Percentiles rank a stretch among this genome's conserved stretches.
Evolutionary conservation across 1,139 yeast species (phyloP).

Genomic region (Candida sp.): DNA sequence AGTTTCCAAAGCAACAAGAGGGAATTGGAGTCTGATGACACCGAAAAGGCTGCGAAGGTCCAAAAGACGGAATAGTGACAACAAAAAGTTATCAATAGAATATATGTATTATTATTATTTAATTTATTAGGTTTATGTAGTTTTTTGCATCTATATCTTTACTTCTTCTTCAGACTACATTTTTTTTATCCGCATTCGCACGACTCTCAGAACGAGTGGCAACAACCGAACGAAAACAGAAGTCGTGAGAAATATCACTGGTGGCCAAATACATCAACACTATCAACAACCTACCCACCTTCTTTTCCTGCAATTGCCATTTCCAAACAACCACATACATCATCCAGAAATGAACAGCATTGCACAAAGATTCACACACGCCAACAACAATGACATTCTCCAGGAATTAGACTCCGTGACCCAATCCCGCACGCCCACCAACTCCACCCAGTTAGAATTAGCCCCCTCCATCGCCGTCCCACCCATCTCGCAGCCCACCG

Average conservation of each 20-base stretch:
- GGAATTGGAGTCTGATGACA: constrained; percentile 15
- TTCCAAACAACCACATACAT: not conserved
- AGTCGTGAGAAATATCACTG: no score
- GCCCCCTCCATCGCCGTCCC: constrained; percentile 79
- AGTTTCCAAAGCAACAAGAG: constrained; percentile 16
- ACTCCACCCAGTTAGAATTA: constrained; percentile 31
- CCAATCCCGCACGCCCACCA: constrained; percentile 22
- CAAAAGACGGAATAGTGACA: constrained; percentile 1
- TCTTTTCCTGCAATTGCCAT: not conserved
- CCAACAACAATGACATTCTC: constrained; percentile 30
- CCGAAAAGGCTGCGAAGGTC: constrained; percentile 4
- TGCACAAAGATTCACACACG: constrained; percentile 41
- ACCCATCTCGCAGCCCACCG: constrained; percentile 92
- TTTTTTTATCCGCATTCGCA: not conserved
- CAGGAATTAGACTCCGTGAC: constrained; percentile 34
- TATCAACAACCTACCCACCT: not conserved
- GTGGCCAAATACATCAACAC: not conserved
- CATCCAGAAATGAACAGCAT: constrained; percentile 39
- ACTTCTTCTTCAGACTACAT: not conserved
- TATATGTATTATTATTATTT: constrained; percentile 2
- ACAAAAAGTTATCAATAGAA: not conserved
- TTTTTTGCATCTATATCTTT: not conserved
- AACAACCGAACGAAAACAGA: not conserved
- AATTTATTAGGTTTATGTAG: not conserved
- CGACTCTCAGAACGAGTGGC: constrained; percentile 4